A percentile compares a stretch with the other conserved stretches of the same genome.
phyloP scores from a whole-genome alignment of 2,329 filamentous ascomycete species.

The Furcasterigmium sp. region DNA sequence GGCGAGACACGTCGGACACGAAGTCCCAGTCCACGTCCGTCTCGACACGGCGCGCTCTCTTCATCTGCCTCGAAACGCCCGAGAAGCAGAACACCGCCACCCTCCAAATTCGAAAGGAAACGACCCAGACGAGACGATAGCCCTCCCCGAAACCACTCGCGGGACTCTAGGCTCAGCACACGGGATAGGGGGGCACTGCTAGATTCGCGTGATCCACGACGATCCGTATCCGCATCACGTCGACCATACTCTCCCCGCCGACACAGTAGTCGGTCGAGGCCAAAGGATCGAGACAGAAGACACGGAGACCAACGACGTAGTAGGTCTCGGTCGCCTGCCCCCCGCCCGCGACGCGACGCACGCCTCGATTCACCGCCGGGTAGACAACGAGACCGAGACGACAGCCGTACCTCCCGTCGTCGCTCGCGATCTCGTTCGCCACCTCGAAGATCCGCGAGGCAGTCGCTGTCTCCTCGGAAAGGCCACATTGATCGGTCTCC shows the following conservation, averaged over 20 bases:
- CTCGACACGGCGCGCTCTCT: background rate
- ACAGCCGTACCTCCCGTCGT: conserved; percentile 4
- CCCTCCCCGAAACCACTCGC: conserved; percentile 7
- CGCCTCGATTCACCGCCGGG: conserved; percentile 6
- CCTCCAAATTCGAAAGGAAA: conserved; percentile 4
- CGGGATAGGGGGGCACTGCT: background rate
- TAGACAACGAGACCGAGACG: conserved; percentile 6
- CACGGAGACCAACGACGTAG: conserved; percentile 8
- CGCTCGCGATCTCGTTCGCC: conserved; percentile 1
- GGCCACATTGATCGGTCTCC: conserved; percentile 6
- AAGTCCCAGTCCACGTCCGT: conserved; percentile 1
- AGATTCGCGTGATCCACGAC: background rate
- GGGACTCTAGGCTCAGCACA: conserved; percentile 4
- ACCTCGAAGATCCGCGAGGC: conserved; percentile 3
- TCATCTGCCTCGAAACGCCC: conserved; percentile 9
- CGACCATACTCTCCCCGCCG: conserved; percentile 6
- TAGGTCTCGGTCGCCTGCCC: conserved; percentile 11
- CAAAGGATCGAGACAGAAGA: conserved; percentile 6
- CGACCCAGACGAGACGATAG: conserved; percentile 8
- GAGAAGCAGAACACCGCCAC: conserved; percentile 8
- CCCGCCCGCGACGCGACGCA: conserved; percentile 3
- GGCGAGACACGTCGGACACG: conserved; percentile 6
- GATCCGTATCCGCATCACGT: conserved; percentile 3
- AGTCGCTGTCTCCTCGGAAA: conserved; percentile 6
- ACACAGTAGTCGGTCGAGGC: conserved; percentile 4